phyloP scores from a whole-genome alignment of 1,139 yeast genomes.

The Saccharomyces pastorianus region DNA sequence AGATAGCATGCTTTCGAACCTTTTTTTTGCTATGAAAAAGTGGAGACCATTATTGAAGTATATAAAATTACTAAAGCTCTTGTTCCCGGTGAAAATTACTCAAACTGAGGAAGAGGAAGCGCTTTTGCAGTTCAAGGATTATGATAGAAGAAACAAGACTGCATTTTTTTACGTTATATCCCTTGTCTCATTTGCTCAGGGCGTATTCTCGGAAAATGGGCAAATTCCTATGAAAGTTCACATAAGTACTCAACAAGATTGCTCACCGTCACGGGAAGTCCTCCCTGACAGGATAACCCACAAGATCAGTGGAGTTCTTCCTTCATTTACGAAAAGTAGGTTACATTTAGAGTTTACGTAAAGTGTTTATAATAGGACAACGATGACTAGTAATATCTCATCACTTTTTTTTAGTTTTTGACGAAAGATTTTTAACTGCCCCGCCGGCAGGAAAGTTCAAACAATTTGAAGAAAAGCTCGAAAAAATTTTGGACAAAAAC shows the following conservation, averaged over 20 bases:
- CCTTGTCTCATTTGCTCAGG: background rate
- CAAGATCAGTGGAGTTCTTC: constrained; percentile 5
- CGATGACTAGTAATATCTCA: background rate
- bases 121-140: constrained; percentile 11
- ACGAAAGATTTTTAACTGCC: background rate
- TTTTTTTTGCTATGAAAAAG: constrained; percentile 3
- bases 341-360: constrained; percentile 2
- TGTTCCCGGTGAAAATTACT: constrained; percentile 9
- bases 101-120: constrained; percentile 1
- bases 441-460: background rate
- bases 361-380: background rate
- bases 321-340: constrained; percentile 8
- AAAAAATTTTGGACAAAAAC: background rate
- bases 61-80: constrained; percentile 6
- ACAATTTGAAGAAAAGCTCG: background rate
- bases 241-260: background rate
- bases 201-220: constrained; percentile 1
- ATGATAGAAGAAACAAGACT: constrained; percentile 8
- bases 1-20: background rate
- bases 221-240: background rate
- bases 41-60: constrained; percentile 4
- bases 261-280: background rate
- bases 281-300: constrained; percentile 2
- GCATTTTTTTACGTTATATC: constrained; percentile 6
- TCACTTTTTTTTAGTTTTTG: background rate